A percentile compares a stretch with the other conserved stretches of the same genome.
Conservation (phyloP, 371 early-diverging fungal genomes). For the Mucor indicus region DNA sequence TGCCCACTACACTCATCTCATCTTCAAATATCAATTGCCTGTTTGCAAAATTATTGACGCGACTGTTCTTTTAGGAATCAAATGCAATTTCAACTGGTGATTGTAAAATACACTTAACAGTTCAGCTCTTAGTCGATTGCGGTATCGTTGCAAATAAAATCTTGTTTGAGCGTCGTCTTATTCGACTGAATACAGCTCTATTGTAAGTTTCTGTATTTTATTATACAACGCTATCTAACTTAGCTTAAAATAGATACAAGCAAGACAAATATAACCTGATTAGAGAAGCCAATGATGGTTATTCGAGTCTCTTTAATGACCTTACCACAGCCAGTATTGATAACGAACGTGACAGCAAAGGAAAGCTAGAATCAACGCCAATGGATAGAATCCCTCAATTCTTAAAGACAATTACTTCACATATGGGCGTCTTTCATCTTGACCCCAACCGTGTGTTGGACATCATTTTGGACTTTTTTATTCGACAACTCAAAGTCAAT, state of each 20-base stretch:
- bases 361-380: slow-evolving; percentile 25
- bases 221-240: neutral
- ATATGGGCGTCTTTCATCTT: slow-evolving; percentile 78
- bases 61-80: slow-evolving; percentile 8
- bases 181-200: slow-evolving; percentile 66
- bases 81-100: slow-evolving; percentile 19
- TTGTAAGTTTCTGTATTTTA: slow-evolving; percentile 38
- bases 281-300: slow-evolving; percentile 89
- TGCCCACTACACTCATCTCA: too few species aligned
- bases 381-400: slow-evolving; percentile 35
- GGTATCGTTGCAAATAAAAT: slow-evolving; percentile 45
- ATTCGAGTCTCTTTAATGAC: slow-evolving; percentile 74
- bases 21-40: too few species aligned
- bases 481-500: slow-evolving; percentile 66
- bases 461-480: slow-evolving; percentile 78
- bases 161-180: slow-evolving; percentile 51
- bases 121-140: slow-evolving; percentile 49
- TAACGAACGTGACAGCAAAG: slow-evolving; percentile 24
- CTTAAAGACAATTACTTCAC: slow-evolving; percentile 44
- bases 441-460: slow-evolving; percentile 91
- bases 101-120: slow-evolving; percentile 33
- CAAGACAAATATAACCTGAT: slow-evolving; percentile 90
- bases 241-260: slow-evolving; percentile 56
- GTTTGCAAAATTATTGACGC: too few species aligned
- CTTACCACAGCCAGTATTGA: slow-evolving; percentile 45